These are phyloP conservation scores for Aurantiochytrium sp. DNA, from an alignment of 108 stramenopile genomes.

Conservation along the genomic window DNA sequence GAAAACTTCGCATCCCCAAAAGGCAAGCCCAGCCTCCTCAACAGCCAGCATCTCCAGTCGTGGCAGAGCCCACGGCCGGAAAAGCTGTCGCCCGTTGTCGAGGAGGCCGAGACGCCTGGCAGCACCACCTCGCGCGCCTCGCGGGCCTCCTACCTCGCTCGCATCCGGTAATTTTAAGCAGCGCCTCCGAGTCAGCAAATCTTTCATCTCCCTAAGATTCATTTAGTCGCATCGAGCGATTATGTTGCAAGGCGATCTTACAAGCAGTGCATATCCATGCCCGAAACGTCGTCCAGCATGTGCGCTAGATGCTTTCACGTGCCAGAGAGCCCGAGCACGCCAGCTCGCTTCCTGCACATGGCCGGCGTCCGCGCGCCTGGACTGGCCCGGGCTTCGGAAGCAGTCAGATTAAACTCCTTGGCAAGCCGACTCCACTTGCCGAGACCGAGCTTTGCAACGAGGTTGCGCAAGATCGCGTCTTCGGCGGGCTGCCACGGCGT, in stretches of 20 bases:
- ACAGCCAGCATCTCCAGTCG: background rate
- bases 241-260: too few species aligned
- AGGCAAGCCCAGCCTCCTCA: background rate
- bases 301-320: too few species aligned
- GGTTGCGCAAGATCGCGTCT: background rate
- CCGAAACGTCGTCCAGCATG: too few species aligned
- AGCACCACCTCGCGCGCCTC: background rate
- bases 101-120: background rate
- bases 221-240: too few species aligned
- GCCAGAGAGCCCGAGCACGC: background rate
- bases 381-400: too few species aligned
- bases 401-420: background rate
- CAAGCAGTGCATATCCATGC: too few species aligned
- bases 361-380: background rate
- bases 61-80: background rate
- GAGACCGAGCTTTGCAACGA: background rate
- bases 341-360: background rate
- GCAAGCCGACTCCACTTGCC: background rate
- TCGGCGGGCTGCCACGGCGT: background rate
- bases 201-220: too few species aligned
- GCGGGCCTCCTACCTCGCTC: background rate
- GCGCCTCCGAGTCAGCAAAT: too few species aligned
- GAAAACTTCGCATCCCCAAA: too few species aligned
- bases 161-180: too few species aligned
- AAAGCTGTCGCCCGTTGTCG: background rate